Percentiles rank a stretch among this genome's conserved stretches.
Conservation (phyloP, 1,139 yeast species). For the Pichia norvegensis region DNA sequence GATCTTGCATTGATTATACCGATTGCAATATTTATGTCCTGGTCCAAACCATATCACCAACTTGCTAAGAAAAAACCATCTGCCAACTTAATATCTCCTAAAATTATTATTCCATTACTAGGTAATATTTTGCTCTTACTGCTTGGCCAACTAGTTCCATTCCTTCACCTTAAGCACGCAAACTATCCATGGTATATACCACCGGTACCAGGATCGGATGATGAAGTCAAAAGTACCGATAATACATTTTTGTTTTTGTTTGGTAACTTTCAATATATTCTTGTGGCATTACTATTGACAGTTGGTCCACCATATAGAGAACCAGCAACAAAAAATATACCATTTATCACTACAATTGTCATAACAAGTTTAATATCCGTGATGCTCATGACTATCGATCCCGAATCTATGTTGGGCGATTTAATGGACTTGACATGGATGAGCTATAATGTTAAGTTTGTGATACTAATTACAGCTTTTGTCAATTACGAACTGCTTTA, state of each 20-base stretch:
- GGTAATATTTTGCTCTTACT: slow-evolving; percentile 61
- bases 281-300: slow-evolving; percentile 73
- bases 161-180: slow-evolving; percentile 44
- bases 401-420: slow-evolving; percentile 48
- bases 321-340: slow-evolving; percentile 58
- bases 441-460: slow-evolving; percentile 42
- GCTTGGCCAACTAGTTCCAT: slow-evolving; percentile 57
- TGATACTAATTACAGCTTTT: slow-evolving; percentile 40
- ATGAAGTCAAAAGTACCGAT: slow-evolving; percentile 79
- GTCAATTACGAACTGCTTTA: slow-evolving; percentile 45
- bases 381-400: slow-evolving; percentile 41
- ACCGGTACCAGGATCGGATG: slow-evolving; percentile 76
- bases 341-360: slow-evolving; percentile 59
- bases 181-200: slow-evolving; percentile 64
- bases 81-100: slow-evolving; percentile 86
- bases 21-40: slow-evolving; percentile 92
- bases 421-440: slow-evolving; percentile 71
- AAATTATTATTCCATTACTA: slow-evolving; percentile 71
- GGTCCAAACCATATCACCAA: slow-evolving; percentile 73
- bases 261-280: slow-evolving; percentile 82
- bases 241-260: slow-evolving; percentile 76
- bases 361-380: slow-evolving; percentile 43
- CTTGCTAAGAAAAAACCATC: slow-evolving; percentile 76
- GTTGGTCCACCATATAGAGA: slow-evolving; percentile 95
- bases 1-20: slow-evolving; percentile 87